A percentile compares a stretch with the other conserved stretches of the same genome.
Conservation (phyloP, 179 eudicot species). For the Corrigiola litoralis region DNA sequence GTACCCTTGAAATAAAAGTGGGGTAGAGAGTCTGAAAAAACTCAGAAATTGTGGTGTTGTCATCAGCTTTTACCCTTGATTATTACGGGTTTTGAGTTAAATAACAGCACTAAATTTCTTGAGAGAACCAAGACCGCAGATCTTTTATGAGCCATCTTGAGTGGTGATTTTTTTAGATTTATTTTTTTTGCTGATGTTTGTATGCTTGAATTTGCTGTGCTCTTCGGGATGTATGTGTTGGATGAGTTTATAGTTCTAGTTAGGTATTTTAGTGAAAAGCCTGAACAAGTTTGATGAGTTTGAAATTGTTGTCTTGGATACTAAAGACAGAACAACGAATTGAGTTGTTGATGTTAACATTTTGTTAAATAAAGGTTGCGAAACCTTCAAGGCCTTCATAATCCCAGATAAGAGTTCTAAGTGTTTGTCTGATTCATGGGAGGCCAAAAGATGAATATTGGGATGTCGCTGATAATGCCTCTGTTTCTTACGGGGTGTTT, state of each 20-base stretch:
- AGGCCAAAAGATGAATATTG: background rate
- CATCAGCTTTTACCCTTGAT: slow-evolving; percentile 32
- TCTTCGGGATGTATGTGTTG: too few species aligned
- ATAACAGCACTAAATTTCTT: slow-evolving; percentile 19
- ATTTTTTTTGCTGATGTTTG: background rate
- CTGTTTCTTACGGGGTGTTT: background rate
- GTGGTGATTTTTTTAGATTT: background rate
- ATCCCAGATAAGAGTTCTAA: background rate
- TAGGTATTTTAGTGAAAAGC: too few species aligned
- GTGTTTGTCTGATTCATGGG: slow-evolving; percentile 1
- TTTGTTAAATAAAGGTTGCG: too few species aligned
- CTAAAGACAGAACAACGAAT: too few species aligned
- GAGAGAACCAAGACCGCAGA: too few species aligned
- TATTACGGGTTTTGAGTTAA: slow-evolving; percentile 25
- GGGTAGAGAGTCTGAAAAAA: slow-evolving; percentile 26
- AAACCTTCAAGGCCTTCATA: background rate
- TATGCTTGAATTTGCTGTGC: too few species aligned
- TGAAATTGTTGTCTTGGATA: too few species aligned
- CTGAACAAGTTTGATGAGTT: too few species aligned
- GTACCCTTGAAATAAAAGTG: background rate
- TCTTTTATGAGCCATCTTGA: too few species aligned
- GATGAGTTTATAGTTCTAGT: too few species aligned
- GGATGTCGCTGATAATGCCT: background rate
- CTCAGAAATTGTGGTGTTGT: slow-evolving; percentile 24
- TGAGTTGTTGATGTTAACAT: background rate